Percentiles rank a stretch among this genome's conserved stretches.
phyloP scores from a whole-genome alignment of 2,329 filamentous ascomycete genomes.

The Ilyonectria robusta region DNA sequence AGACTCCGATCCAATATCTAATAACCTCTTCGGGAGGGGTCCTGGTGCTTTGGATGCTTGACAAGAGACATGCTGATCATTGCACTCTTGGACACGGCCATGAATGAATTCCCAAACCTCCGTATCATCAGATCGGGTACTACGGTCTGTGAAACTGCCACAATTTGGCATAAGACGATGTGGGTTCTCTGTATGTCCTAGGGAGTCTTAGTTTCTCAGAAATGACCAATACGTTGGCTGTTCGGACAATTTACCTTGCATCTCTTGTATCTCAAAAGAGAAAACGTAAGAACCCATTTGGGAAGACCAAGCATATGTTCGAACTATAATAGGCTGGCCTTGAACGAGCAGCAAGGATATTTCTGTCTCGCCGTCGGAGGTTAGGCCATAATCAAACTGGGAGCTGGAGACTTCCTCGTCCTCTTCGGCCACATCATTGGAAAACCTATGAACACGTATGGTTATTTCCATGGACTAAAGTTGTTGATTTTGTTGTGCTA shows the following conservation, averaged over 20 bases:
- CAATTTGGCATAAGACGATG: not conserved
- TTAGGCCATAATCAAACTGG: not conserved
- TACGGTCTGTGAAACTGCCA: not conserved
- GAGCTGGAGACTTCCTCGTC: not conserved
- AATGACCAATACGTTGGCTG: not conserved
- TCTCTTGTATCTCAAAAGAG: not conserved
- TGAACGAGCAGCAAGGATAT: slow-evolving; percentile 4
- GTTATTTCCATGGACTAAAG: not conserved
- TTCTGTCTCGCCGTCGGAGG: not conserved
- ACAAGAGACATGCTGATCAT: not conserved
- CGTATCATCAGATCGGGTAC: slow-evolving; percentile 6
- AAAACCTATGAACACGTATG: not conserved
- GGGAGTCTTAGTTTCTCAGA: not conserved
- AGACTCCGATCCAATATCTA: slow-evolving; percentile 1
- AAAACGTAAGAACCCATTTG: not conserved
- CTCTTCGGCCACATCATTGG: not conserved
- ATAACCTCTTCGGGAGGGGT: slow-evolving; percentile 12
- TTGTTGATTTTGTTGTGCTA: not conserved
- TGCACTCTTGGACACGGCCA: slow-evolving; percentile 1
- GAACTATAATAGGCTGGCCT: slow-evolving; percentile 3
- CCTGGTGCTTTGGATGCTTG: not conserved
- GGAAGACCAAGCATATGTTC: not conserved
- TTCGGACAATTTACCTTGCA: not conserved
- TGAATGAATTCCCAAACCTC: slow-evolving; percentile 5
- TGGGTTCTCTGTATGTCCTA: not conserved